Evolutionary conservation across 2,329 filamentous ascomycete genomes (phyloP), one percentile per base, ranked within the genome.

Genomic region (Fusarium sterilihyphosum): DNA sequence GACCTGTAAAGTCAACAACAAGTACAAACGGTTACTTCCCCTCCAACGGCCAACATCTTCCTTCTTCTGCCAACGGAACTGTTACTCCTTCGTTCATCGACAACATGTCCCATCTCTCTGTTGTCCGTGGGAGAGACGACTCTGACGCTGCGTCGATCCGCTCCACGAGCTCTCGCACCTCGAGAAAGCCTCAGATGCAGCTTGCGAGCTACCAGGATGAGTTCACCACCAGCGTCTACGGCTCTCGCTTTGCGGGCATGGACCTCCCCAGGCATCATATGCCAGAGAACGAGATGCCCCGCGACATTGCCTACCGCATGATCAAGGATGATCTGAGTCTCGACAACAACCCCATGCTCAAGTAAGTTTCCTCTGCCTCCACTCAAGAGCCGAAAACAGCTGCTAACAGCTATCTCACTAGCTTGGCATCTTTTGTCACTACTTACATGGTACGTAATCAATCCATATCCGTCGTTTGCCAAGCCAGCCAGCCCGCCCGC

Each of bases 261-360:
- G 94, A 97, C 79, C 87, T 98, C 47, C 95, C 95, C 35, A 90
- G 89, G 80, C 87, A 93, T 80, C 92, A 95, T 85, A 98, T 98
- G 90, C 95, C 96, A 3, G 94, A 98, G 78, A 80, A 85, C 26
- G 94, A 97, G 84, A 98, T 98, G 95, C 96, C 96, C 50, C 91
- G 90, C 77, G 93, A 97, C 76, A 90, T 98, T 60, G 96, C 96
- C n/a, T 98, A 98, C 83, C 92, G 95, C 56, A 93, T 98, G 93
- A 98, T 98, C 87, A 96, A 94, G 86, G 96, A 98, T 82, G 94
- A 98, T 80, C 87, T 98, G 74, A 96, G 93, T 73, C 87, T 98
- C 60, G 96, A 98, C 81, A 95, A 95, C 64, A 97, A 96, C 78
- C 94, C 95, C 14, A 96, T 95, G 88, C 88, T 97, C 73, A 94